Percentiles rank a stretch among this genome's conserved stretches.
phyloP scores from a whole-genome alignment of 2,329 filamentous ascomycete genomes.

The Nothophoma quercina region DNA sequence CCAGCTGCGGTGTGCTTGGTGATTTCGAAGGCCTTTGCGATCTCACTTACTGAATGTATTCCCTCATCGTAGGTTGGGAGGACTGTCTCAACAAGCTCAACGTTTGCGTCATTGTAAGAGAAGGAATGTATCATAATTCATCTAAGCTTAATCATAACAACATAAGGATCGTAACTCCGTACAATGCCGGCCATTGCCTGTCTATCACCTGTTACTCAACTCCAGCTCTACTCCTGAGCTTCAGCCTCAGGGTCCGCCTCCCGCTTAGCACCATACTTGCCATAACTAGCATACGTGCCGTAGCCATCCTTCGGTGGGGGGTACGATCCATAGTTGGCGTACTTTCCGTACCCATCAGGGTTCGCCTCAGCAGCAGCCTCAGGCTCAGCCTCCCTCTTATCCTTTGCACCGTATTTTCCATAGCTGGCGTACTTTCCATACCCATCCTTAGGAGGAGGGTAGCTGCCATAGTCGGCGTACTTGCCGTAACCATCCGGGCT shows the following conservation, averaged over 20 bases:
- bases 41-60: too few species aligned
- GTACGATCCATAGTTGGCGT: constrained; percentile 19
- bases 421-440: constrained; percentile 29
- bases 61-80: too few species aligned
- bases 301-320: constrained; percentile 23
- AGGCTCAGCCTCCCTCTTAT: constrained; percentile 6
- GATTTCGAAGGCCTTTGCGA: too few species aligned
- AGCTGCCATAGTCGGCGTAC: constrained; percentile 26
- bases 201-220: neutral
- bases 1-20: too few species aligned
- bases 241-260: neutral
- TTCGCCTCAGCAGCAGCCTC: constrained; percentile 4
- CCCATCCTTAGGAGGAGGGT: constrained; percentile 15
- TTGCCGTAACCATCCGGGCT: constrained; percentile 19
- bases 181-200: neutral
- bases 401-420: constrained; percentile 14
- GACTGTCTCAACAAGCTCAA: too few species aligned
- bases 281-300: constrained; percentile 26
- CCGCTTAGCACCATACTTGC: constrained; percentile 11
- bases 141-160: constrained; percentile 1
- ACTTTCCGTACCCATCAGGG: constrained; percentile 17
- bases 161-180: constrained; percentile 2
- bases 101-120: too few species aligned
- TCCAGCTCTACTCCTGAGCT: neutral
- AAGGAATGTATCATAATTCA: constrained; percentile 3